Conservation (phyloP, 1,284 basidiomycete species). For the Moniliophthora roreri region DNA sequence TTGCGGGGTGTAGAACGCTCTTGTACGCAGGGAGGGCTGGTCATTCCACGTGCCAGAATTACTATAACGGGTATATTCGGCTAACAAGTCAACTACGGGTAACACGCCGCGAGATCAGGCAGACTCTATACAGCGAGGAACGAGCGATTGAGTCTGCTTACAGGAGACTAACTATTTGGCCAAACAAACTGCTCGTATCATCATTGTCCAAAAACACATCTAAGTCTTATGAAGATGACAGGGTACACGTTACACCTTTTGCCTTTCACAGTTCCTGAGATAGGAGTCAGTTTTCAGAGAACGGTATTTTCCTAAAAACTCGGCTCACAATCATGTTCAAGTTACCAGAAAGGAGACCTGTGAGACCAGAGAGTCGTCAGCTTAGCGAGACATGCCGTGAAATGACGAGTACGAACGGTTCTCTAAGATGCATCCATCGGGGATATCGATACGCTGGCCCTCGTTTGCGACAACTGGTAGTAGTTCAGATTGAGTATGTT, state of each 20-base stretch:
- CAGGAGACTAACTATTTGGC: too few relatives aligned
- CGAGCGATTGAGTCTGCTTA: too few relatives aligned
- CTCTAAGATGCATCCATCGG: conserved; percentile 93
- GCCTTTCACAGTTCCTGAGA: conserved; percentile 4
- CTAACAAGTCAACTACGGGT: too few relatives aligned
- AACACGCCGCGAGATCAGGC: too few relatives aligned
- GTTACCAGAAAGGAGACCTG: conserved; percentile 50
- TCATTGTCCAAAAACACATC: not conserved
- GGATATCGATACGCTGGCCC: conserved; percentile 93
- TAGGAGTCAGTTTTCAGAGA: not conserved
- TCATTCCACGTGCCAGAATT: too few relatives aligned
- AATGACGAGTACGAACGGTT: conserved; percentile 58
- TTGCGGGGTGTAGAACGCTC: too few relatives aligned
- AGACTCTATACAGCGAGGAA: too few relatives aligned
- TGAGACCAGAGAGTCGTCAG: not conserved
- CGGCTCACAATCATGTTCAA: conserved; percentile 50
- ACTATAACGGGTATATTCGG: too few relatives aligned
- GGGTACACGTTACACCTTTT: not conserved
- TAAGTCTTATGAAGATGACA: not conserved
- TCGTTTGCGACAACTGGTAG: conserved; percentile 74
- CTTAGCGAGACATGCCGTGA: not conserved
- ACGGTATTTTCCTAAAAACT: not conserved
- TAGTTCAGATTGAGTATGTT: conserved; percentile 1
- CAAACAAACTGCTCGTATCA: too few relatives aligned
- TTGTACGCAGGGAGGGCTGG: too few relatives aligned